These are phyloP conservation scores for Tuber borchii DNA, from an alignment of 495 filamentous ascomycete genomes.

Conservation along the genomic window DNA sequence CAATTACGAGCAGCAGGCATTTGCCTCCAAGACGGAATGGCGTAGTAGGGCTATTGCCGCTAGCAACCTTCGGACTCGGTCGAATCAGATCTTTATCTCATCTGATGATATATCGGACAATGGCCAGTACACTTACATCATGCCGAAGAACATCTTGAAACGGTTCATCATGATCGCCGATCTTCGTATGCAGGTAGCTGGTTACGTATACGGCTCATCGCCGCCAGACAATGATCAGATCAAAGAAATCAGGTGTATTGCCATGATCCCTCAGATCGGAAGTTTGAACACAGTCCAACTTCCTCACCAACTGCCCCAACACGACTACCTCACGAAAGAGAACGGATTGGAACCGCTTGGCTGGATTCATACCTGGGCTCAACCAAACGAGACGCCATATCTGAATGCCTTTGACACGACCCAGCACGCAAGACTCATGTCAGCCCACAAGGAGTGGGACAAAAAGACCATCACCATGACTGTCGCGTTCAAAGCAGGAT, in stretches of 20 bases:
- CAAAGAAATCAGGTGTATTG: slow-evolving; percentile 92
- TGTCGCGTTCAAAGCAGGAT: slow-evolving; percentile 96
- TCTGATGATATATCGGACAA: slow-evolving; percentile 76
- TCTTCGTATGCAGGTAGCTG: slow-evolving; percentile 90
- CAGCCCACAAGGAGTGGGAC: slow-evolving; percentile 75
- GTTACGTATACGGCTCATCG: slow-evolving; percentile 89
- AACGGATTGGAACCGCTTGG: slow-evolving; percentile 75
- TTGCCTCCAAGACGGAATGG: slow-evolving; percentile 99
- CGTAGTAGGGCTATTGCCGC: slow-evolving; percentile 93
- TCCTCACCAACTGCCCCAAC: slow-evolving; percentile 84
- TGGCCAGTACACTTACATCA: slow-evolving; percentile 83
- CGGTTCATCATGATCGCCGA: slow-evolving; percentile 98
- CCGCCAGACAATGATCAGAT: slow-evolving; percentile 91
- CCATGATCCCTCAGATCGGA: slow-evolving; percentile 95
- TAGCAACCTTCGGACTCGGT: slow-evolving; percentile 84
- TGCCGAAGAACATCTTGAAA: slow-evolving; percentile 99
- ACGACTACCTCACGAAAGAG: slow-evolving; percentile 72
- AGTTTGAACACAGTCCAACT: slow-evolving; percentile 86
- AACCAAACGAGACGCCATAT: slow-evolving; percentile 80
- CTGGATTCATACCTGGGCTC: slow-evolving; percentile 90
- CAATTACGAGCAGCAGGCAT: slow-evolving; percentile 92
- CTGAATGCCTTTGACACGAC: slow-evolving; percentile 95
- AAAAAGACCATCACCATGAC: slow-evolving; percentile 95
- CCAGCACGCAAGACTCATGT: slow-evolving; percentile 81
- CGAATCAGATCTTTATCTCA: slow-evolving; percentile 98